Conservation (phyloP, 495 filamentous ascomycete species). For the Hypoxylon fragiforme region DNA sequence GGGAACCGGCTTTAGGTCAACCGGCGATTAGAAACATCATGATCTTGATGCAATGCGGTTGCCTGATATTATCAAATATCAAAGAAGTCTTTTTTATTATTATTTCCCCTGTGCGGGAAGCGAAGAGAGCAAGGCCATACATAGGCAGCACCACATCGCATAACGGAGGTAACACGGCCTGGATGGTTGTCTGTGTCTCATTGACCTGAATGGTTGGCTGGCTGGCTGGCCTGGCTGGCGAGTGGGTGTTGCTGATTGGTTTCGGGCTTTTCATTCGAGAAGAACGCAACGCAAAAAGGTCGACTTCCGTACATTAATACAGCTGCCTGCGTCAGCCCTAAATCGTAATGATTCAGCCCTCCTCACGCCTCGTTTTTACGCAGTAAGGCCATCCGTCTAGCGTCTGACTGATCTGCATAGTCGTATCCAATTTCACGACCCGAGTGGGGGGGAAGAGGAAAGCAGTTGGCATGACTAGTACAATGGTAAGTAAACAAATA, state of each 20-base stretch:
- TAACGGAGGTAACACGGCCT: constrained; percentile 3
- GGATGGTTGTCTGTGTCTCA: constrained; percentile 3
- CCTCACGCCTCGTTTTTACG: constrained; percentile 23
- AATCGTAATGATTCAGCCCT: constrained; percentile 24
- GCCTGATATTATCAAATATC: constrained; percentile 14
- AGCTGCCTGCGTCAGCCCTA: constrained; percentile 34
- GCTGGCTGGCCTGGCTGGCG: not conserved
- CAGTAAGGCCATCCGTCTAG: constrained; percentile 23
- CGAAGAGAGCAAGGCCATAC: not conserved
- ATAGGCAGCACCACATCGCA: not conserved
- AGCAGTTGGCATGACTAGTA: constrained; percentile 6
- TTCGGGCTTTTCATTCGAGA: constrained; percentile 6
- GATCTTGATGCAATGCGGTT: constrained; percentile 3
- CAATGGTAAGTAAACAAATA: no score
- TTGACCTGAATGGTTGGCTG: constrained; percentile 13
- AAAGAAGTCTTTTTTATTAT: no score
- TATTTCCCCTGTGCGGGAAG: no score
- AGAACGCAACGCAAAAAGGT: not conserved
- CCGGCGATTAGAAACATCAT: constrained; percentile 22
- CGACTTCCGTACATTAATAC: constrained; percentile 7
- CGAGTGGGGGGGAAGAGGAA: constrained; percentile 15
- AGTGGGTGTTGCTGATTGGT: constrained; percentile 1
- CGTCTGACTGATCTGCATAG: constrained; percentile 33
- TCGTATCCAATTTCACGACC: constrained; percentile 23
- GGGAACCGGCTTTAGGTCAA: constrained; percentile 2